Base-by-base conservation (phyloP, 257 asterid species). In the Plantago major region DNA sequence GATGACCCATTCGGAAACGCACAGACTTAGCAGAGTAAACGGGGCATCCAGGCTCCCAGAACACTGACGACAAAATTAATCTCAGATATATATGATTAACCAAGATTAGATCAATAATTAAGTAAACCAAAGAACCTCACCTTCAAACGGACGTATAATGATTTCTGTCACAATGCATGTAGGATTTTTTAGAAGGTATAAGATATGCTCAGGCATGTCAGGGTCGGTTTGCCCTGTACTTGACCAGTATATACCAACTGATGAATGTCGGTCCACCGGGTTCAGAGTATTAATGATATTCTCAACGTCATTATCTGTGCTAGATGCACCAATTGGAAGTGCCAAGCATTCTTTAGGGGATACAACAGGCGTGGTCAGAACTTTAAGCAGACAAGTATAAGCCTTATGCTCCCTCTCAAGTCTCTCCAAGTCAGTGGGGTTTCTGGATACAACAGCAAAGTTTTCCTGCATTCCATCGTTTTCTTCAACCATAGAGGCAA, bases 11-110 rank as follows among this genome's bases (percentile, higher is more conserved):
- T 7, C 77, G 76, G 67, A 84, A 80, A 37, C 86, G 72, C 46
- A 84, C 88, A 47, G 81, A 75, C 58, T 73, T 81, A 64, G 95
- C 78, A 3, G 95, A 78, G 78, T 84, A 84, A 64, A 82, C 75
- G 1, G 87, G 94, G 8, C 15, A 9, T 42, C 67, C 87, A 6
- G 51, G 42, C 67, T 77, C 85, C 73, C 73, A 77, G 55, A 43
- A 74, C 8, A 75, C 87, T 83, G 78, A 43, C 40, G 60, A 18
- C 19, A 53, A 8, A 46, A 33, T 57, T 44, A 57, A 40, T 58
- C 17, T 16, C 45, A 51, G 17, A 64, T 18, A 16, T 22, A 38
- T 10, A 43, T 22, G 3, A 17, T 10, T 11, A 17, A 52, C 15
- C 10, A 33, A 16, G 9, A 65, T 13, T 13, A 33, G 44, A 46